Evolutionary conservation across 192 early-diverging fungal genomes (phyloP).

Genomic region (Coemansia sp.): DNA sequence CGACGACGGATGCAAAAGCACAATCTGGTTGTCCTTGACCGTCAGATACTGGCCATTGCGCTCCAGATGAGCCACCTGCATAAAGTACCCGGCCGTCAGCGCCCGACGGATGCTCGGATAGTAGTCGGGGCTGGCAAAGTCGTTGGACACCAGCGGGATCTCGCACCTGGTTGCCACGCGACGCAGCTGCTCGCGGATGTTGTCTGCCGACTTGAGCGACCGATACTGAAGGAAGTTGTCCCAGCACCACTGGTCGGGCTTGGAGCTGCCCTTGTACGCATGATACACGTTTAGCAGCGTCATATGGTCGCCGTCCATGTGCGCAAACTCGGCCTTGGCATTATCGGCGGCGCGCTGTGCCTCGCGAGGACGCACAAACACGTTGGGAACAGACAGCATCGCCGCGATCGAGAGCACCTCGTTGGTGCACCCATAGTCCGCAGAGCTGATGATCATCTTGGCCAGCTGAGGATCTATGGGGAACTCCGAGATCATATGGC

Average conservation of each 20-base stretch:
- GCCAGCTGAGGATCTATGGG: conserved; percentile 95
- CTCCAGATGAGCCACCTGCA: conserved; percentile 96
- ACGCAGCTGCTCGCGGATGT: conserved; percentile 84
- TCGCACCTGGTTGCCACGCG: conserved; percentile 75
- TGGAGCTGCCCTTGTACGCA: conserved; percentile 64
- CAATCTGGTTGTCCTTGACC: conserved; percentile 96
- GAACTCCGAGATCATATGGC: conserved; percentile 90
- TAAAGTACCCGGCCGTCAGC: conserved; percentile 91
- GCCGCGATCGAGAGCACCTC: conserved; percentile 95
- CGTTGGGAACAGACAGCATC: conserved; percentile 85
- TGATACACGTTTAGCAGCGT: conserved; percentile 97
- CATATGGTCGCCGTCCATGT: conserved; percentile 93
- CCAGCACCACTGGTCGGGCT: conserved; percentile 86
- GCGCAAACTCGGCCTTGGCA: conserved; percentile 90
- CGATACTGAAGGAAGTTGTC: conserved; percentile 91
- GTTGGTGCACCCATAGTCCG: conserved; percentile 82
- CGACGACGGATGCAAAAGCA: conserved; percentile 89
- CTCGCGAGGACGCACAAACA: conserved; percentile 90
- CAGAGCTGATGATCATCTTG: conserved; percentile 88
- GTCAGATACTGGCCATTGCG: conserved; percentile 86
- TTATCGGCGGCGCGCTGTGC: conserved; percentile 82
- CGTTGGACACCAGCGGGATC: conserved; percentile 65
- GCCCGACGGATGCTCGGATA: conserved; percentile 89
- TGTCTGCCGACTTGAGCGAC: conserved; percentile 86
- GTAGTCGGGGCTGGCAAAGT: conserved; percentile 69